Base-by-base conservation (phyloP, 257 asterid genomes). In the Pogostemon cablin region DNA sequence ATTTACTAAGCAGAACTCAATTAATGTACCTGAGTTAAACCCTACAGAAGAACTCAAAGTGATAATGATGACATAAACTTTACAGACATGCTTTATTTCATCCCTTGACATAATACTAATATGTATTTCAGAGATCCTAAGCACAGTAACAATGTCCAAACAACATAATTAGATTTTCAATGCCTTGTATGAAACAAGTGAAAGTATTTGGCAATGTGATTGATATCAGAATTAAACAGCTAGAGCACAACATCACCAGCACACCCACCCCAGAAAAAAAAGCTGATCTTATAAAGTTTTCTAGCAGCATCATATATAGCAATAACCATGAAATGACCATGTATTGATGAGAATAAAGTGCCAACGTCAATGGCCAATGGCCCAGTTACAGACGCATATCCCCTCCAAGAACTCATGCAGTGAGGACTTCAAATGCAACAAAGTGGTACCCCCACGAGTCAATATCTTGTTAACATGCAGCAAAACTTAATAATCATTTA, bases 131-230 rank as follows among this genome's bases (percentile, higher is more conserved):
- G 49, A 37, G 62, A 39, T 39, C 17, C 39, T 15, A 41, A 38
- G 20, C 43, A 15, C 62, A 52, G 63, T 38, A 4, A 17, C 40
- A 42, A 67, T 67, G 72, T 11, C 53, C 37, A 67, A 12, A 39
- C 44, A 35, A 43, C 17, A n/a, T 42, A 64, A 40, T 15, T 62
- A 41, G 42, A 34, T 38, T 41, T 52, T 57, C 25, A 0, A 32
- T 59, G 48, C 4, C 47, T 41, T 10, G 37, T 12, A 56, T 41
- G 64, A 56, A n/a, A 34, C 12, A 56, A 56, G 5, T 17, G 43
- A 44, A 47, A 35, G 55, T 55, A 17, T 25, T 20, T 62, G 58
- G 37, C 3, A 57, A 44, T 20, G 15, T 2, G 40, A 12, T 7
- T 41, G 25, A 44, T 37, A 40, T 43, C 17, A 38, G 15, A 55